phyloP scores from a whole-genome alignment of 1,139 yeast species.

The Suhomyces choctaworum region DNA sequence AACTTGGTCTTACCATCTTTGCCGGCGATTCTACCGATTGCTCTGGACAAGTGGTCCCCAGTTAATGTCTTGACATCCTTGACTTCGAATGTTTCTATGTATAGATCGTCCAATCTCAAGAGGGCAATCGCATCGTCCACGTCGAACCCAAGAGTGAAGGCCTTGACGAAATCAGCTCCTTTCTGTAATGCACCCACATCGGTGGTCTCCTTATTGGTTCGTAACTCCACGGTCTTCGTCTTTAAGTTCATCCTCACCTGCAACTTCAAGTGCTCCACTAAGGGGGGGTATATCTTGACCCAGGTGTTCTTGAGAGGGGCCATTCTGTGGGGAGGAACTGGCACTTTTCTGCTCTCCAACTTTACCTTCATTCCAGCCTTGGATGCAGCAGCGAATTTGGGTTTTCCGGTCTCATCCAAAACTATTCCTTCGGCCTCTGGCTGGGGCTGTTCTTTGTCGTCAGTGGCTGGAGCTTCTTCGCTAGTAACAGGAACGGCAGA shows the following conservation, averaged over 20 bases:
- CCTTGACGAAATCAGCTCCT: slow-evolving; percentile 95
- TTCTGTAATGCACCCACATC: slow-evolving; percentile 95
- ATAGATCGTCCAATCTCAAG: slow-evolving; percentile 88
- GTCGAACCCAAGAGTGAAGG: slow-evolving; percentile 94
- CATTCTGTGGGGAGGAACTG: slow-evolving; percentile 97
- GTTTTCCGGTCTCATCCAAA: slow-evolving; percentile 86
- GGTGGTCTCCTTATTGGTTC: slow-evolving; percentile 75
- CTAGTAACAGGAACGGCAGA: slow-evolving; percentile 37
- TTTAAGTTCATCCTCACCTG: slow-evolving; percentile 95
- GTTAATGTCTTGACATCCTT: slow-evolving; percentile 94
- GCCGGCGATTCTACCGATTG: slow-evolving; percentile 99
- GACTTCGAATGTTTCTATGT: slow-evolving; percentile 94
- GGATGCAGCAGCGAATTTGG: slow-evolving; percentile 78
- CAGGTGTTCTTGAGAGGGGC: slow-evolving; percentile 85
- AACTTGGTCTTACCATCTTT: slow-evolving; percentile 98
- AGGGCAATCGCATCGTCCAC: slow-evolving; percentile 96
- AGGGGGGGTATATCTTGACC: slow-evolving; percentile 93
- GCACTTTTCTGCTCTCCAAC: slow-evolving; percentile 80
- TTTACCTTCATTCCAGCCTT: slow-evolving; percentile 69
- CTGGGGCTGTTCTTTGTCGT: slow-evolving; percentile 17
- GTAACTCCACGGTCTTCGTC: slow-evolving; percentile 80
- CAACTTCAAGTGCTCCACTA: slow-evolving; percentile 88
- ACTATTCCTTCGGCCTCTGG: slow-evolving; percentile 54
- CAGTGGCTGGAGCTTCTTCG: slow-evolving; percentile 16
- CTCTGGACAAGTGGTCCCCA: slow-evolving; percentile 97